Evolutionary conservation across 2,329 filamentous ascomycete genomes (phyloP).

Genomic region (Diaporthe destruens): DNA sequence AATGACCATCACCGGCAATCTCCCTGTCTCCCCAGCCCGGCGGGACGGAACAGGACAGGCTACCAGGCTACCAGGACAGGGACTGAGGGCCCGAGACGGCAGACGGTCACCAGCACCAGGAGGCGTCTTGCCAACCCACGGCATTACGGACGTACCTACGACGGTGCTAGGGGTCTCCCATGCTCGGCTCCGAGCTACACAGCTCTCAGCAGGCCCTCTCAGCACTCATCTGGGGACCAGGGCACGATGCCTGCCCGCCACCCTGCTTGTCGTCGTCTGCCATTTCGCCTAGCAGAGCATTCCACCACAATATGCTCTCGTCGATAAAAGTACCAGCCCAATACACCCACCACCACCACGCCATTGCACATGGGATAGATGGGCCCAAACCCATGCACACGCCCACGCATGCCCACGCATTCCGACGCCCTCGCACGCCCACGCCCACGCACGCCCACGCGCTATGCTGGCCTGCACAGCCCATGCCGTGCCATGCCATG

Average conservation of each 20-base stretch:
- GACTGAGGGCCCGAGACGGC: not conserved
- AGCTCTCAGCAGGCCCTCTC: not conserved
- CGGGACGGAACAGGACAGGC: conserved; percentile 7
- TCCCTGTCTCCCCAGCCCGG: conserved; percentile 14
- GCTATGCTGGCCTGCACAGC: conserved; percentile 8
- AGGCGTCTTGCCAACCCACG: not conserved
- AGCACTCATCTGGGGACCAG: not conserved
- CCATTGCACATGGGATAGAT: conserved; percentile 18
- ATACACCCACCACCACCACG: not conserved
- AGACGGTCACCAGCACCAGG: conserved; percentile 1
- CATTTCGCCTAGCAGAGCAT: not conserved
- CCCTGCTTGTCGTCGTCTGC: not conserved
- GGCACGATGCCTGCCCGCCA: conserved; percentile 8
- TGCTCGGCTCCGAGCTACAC: conserved; percentile 20
- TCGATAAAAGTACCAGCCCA: conserved; percentile 34
- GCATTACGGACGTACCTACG: no score
- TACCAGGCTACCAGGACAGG: not conserved
- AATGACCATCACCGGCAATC: conserved; percentile 11
- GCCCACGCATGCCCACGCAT: conserved; percentile 3
- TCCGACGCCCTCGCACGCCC: no score
- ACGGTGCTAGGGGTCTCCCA: not conserved
- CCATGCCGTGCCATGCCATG: conserved; percentile 5
- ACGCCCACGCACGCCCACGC: conserved; percentile 1
- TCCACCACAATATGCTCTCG: conserved; percentile 1
- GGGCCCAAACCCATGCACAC: conserved; percentile 3